Base-by-base conservation (phyloP, 805 yeast species). In the Hanseniaspora clermontiae region DNA sequence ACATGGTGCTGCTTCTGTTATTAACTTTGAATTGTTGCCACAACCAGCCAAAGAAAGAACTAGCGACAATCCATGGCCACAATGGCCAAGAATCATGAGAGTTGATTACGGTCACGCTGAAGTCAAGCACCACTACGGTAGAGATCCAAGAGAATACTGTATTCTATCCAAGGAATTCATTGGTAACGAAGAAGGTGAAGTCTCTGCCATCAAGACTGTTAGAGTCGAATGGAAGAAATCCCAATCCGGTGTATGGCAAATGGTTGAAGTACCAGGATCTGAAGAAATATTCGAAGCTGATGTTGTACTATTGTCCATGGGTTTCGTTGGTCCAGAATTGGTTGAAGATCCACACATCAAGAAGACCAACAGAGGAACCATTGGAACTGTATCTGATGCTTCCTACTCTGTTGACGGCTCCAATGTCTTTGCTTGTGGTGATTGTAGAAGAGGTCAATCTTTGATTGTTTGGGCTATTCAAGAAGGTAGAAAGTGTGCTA, bases 61-160 rank as follows among this genome's bases (percentile, higher is more conserved):
- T 48, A 86, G 82, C 72, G 97, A 93, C 72, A 91, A 91, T 73
- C 97, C 98, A 71, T 91, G 98, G 98, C 98, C 98, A 46, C 98
- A 91, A 74, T 91, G 97, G 97, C 97, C 98, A 63, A 79, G 96
- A 69, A 81, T 93, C 65, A 91, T 93, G 84, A 81, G 97, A 67
- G 95, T 91, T 59, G 98, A 91, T 74, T 91, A 91, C 68, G 98
- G 98, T 63, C 98, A 91, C 72, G 78, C 90, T 61, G 98, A 91
- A 72, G 97, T 93, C 58, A 79, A 85, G 59, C 86, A 87, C 51
- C 96, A 90, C 71, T 91, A 90, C 69, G 97, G 97, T 61, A 84
- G 84, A 72, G 98, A 91, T 71, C 97, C 97, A 57, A 85, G 98
- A 74, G 96, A 93, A 70, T 91, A 89, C 74, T 86, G 95, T 67